Evolutionary conservation across 2,329 filamentous ascomycete genomes (phyloP), one percentile per base, ranked within the genome.

Genomic region (Aureobasidium musti): DNA sequence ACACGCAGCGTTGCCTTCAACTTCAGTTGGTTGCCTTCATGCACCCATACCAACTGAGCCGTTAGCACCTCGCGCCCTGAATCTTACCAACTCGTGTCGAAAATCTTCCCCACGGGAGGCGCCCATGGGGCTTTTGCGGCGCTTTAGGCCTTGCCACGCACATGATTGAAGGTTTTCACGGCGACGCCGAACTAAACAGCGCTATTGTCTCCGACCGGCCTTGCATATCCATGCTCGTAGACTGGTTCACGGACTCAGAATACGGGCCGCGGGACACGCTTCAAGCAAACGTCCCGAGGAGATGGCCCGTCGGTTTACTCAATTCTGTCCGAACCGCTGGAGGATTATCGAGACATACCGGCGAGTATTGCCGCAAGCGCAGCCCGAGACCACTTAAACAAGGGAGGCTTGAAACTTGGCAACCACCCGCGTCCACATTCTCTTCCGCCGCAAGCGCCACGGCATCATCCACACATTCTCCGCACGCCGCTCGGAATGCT

Each of bases 391-490:
- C 33, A 35, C 2, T 17, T n/a, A 35, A 53, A 53, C 35, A 59
- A 59, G 54, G 39, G 54, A 59, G 39, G 54, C 54, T 43, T 43
- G 39, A 59, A 39, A 30, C 17, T 30, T 59, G 54, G 54, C 54
- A 26, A 45, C 8, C 21, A 43, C 54, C 54, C 43, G 54, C 54
- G 43, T 59, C 39, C 54, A 59, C 54, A 43, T 59, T 37, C 37
- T 59, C 23, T 43, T 19, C 23, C 39, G 5, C 37, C 37, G 37
- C 45, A 21, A 45, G 54, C 54, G 54, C 54, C 54, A 59, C 54
- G 54, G 37, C 54, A 59, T 59, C 54, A 59, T 59, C 39, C 54
- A 33, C 26, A 45, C 54, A 57, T 59, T 59, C 54, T 59, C 54
- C 54, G 54, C 54, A 59, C 54, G 54, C 39, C 54, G 39, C 23